Conservation (phyloP, 2,329 filamentous ascomycete genomes). For the Hypoxylon sp. region DNA sequence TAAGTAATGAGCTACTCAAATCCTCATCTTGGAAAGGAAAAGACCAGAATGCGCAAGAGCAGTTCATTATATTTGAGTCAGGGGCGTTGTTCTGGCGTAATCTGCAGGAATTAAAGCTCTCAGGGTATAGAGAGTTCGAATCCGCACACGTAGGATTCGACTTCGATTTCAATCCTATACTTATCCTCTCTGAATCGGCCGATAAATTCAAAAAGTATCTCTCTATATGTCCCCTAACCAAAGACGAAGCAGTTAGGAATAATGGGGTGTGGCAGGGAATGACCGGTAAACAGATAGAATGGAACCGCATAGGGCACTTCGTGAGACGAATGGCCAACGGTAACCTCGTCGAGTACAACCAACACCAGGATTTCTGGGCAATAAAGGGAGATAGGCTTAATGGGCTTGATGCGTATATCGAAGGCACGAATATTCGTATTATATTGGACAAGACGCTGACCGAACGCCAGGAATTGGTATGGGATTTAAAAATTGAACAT, state of each 20-base stretch:
- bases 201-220: not conserved
- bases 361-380: not conserved
- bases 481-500: too few species aligned
- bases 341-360: not conserved
- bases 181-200: conserved; percentile 3
- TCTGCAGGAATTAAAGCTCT: not conserved
- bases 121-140: not conserved
- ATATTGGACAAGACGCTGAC: not conserved
- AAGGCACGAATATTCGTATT: not conserved
- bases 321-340: too few species aligned
- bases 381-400: conserved; percentile 7
- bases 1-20: not conserved
- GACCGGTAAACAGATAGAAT: not conserved
- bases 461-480: too few species aligned
- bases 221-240: not conserved
- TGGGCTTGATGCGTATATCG: not conserved
- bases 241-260: not conserved
- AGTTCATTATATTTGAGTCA: not conserved
- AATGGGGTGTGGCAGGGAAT: not conserved
- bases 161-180: conserved; percentile 16
- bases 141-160: not conserved
- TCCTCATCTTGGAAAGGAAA: not conserved
- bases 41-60: not conserved
- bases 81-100: not conserved
- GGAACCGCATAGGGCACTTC: not conserved